Evolutionary conservation across 768 basidiomycete genomes (phyloP).

Genomic region (Lactarius trivialis): DNA sequence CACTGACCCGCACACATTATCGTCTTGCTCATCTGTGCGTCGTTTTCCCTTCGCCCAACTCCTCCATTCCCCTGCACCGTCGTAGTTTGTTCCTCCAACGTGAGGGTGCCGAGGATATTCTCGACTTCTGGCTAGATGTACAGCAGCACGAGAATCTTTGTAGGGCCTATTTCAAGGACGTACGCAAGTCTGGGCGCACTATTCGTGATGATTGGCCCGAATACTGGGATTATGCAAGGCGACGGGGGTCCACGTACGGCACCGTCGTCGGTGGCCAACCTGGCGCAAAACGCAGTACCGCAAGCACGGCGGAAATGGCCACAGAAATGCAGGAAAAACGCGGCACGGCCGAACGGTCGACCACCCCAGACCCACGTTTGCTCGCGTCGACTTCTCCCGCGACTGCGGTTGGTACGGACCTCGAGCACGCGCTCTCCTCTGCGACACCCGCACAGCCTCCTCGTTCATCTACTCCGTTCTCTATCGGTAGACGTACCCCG

Average conservation of each 20-base stretch:
- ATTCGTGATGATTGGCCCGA: conserved; percentile 99
- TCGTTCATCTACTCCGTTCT: conserved; percentile 79
- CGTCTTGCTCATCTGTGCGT: neutral
- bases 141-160: conserved; percentile 99
- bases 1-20: neutral
- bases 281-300: conserved; percentile 68
- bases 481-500: conserved; percentile 65
- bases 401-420: conserved; percentile 39
- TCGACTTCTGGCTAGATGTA: conserved; percentile 99
- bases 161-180: conserved; percentile 98
- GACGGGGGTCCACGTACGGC: conserved; percentile 89
- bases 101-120: conserved; percentile 91
- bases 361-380: conserved; percentile 35
- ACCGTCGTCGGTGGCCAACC: conserved; percentile 72
- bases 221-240: conserved; percentile 91
- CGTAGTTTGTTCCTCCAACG: conserved; percentile 88
- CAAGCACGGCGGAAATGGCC: conserved; percentile 69
- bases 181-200: conserved; percentile 86
- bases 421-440: conserved; percentile 27
- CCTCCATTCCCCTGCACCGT: conserved; percentile 4
- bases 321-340: conserved; percentile 61
- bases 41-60: neutral
- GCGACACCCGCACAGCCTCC: conserved; percentile 31
- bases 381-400: conserved; percentile 47
- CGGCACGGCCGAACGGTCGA: conserved; percentile 50